Conservation (phyloP, 2,329 filamentous ascomycete species). For the Calonectria henricotiae region DNA sequence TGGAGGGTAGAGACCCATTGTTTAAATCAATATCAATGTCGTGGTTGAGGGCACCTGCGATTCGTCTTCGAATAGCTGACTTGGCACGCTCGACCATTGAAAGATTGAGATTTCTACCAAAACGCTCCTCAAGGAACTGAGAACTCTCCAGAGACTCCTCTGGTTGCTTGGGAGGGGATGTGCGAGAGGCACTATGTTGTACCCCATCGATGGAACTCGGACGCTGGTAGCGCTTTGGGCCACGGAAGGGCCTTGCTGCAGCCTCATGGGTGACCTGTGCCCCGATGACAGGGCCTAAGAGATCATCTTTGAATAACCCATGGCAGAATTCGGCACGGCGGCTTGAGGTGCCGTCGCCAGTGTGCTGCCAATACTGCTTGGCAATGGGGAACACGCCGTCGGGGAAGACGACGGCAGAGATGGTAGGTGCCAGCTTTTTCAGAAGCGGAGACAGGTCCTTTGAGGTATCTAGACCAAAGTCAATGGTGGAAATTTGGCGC, state of each 20-base stretch:
- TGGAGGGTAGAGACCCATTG: constrained; percentile 46
- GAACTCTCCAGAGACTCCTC: constrained; percentile 76
- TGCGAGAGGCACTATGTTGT: constrained; percentile 41
- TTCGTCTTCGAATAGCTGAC: constrained; percentile 87
- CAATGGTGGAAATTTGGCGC: constrained; percentile 70
- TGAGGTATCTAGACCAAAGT: constrained; percentile 75
- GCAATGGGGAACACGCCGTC: constrained; percentile 78
- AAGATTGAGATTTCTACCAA: constrained; percentile 90
- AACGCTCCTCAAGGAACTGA: constrained; percentile 93
- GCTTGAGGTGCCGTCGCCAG: constrained; percentile 93
- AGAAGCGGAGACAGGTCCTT: constrained; percentile 69
- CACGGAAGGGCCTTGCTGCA: constrained; percentile 69
- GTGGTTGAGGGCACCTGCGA: constrained; percentile 86
- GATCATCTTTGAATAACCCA: constrained; percentile 79
- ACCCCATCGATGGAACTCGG: constrained; percentile 58
- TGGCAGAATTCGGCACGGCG: constrained; percentile 93
- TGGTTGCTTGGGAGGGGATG: constrained; percentile 43
- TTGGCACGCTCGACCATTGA: constrained; percentile 87
- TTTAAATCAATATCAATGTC: constrained; percentile 77
- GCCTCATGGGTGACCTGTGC: constrained; percentile 51
- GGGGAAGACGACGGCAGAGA: constrained; percentile 82
- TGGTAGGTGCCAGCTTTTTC: constrained; percentile 70
- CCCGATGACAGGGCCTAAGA: constrained; percentile 62
- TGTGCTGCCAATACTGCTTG: constrained; percentile 99
- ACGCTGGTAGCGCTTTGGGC: constrained; percentile 86